A percentile compares a stretch with the other conserved stretches of the same genome.
These are phyloP conservation scores for Escallonia rubra DNA, from an alignment of 129 eudicot species.

Conservation along the genomic window DNA sequence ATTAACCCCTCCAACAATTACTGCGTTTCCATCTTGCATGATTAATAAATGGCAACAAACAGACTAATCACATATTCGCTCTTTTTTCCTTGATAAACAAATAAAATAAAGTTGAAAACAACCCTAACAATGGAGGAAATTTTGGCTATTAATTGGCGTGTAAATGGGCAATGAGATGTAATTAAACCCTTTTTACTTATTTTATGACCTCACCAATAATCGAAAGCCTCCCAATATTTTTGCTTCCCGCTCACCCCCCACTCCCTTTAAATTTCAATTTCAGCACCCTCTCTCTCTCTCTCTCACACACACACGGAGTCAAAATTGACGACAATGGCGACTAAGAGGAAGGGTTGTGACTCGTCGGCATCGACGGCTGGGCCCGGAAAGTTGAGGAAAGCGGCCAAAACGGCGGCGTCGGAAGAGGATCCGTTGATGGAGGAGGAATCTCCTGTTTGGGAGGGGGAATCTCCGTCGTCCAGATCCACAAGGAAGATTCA, in stretches of 20 bases:
- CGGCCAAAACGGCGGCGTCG: background rate
- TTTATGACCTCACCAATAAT: no score
- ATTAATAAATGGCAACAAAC: no score
- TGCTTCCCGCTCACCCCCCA: constrained; percentile 15
- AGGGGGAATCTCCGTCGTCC: background rate
- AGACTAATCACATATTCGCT: no score
- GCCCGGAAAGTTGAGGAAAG: background rate
- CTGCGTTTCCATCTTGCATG: no score
- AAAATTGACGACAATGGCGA: constrained; percentile 12
- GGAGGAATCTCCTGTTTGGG: background rate
- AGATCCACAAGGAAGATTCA: background rate
- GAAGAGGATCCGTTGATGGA: constrained; percentile 3
- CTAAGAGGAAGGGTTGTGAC: constrained; percentile 17
- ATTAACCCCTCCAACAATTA: no score
- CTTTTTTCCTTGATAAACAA: no score
- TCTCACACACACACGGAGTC: background rate
- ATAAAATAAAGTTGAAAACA: no score
- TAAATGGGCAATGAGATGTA: no score
- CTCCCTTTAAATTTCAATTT: background rate
- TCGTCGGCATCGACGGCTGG: constrained; percentile 6
- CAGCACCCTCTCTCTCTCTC: background rate
- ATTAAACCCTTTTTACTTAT: no score
- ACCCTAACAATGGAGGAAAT: no score
- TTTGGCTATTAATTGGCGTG: no score
- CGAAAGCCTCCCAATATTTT: background rate